Percentiles rank a stretch among this genome's conserved stretches.
Evolutionary conservation across 208 protist species (phyloP).

Genomic region (Crithidia expoeki): DNA sequence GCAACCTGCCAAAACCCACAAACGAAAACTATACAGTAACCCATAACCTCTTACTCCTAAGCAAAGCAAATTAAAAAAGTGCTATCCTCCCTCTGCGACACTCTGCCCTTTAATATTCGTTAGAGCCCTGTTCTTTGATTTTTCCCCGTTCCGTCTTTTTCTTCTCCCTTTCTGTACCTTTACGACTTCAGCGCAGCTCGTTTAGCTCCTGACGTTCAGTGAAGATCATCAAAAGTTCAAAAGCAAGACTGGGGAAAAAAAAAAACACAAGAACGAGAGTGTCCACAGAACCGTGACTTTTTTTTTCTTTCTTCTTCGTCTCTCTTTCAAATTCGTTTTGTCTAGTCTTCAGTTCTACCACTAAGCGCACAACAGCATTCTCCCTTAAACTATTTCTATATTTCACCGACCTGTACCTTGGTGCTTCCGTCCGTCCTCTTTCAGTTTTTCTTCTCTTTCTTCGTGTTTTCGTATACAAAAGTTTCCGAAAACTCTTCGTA

Average conservation of each 20-base stretch:
- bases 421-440: slow-evolving; percentile 6
- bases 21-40: slow-evolving; percentile 1
- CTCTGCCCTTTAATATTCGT: background rate
- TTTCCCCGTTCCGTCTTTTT: slow-evolving; percentile 13
- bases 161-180: slow-evolving; percentile 14
- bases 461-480: background rate
- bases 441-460: background rate
- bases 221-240: slow-evolving; percentile 25
- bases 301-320: too few relatives aligned
- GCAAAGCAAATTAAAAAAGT: slow-evolving; percentile 14
- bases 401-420: slow-evolving; percentile 4
- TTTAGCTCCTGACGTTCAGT: slow-evolving; percentile 2
- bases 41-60: slow-evolving; percentile 5
- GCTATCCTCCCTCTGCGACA: background rate
- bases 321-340: slow-evolving; percentile 12
- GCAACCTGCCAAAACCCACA: background rate
- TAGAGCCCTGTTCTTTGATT: slow-evolving; percentile 5
- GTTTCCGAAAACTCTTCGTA: background rate
- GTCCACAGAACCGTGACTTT: slow-evolving; percentile 1
- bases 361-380: slow-evolving; percentile 18
- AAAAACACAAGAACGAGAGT: slow-evolving; percentile 9
- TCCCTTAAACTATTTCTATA: background rate
- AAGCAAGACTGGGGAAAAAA: background rate
- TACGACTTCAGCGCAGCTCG: background rate
- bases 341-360: slow-evolving; percentile 1